Evolutionary conservation across 495 filamentous ascomycete species (phyloP).

Genomic region (Darksidea phi): DNA sequence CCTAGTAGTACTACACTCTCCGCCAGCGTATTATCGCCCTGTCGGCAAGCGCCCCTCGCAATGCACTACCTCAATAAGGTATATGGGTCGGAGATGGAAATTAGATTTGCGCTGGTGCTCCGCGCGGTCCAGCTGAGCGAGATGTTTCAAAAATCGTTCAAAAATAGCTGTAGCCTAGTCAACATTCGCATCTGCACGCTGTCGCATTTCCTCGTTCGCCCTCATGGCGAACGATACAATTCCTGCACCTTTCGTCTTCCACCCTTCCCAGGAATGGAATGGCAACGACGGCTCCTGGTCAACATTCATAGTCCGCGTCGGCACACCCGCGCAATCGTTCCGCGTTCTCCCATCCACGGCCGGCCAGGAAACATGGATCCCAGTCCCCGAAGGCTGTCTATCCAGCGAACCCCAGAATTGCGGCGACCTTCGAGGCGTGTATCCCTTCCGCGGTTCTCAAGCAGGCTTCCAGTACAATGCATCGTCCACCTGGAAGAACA

Average conservation of each 20-base stretch:
- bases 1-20: too few species aligned
- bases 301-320: conserved; percentile 27
- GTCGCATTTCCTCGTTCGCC: too few species aligned
- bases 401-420: conserved; percentile 17
- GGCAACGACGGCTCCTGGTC: conserved; percentile 28
- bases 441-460: conserved; percentile 6
- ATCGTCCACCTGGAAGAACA: conserved; percentile 20
- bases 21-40: too few species aligned
- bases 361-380: conserved; percentile 15
- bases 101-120: too few species aligned
- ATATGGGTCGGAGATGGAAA: too few species aligned
- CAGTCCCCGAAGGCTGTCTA: conserved; percentile 14
- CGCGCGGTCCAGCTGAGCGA: too few species aligned
- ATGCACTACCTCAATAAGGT: too few species aligned
- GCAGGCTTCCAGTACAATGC: conserved; percentile 12
- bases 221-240: not conserved
- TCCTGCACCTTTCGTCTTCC: conserved; percentile 18
- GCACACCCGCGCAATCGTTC: conserved; percentile 23
- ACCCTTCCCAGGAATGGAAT: conserved; percentile 17
- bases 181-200: too few species aligned
- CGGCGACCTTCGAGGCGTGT: conserved; percentile 9
- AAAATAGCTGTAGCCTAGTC: too few species aligned
- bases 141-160: too few species aligned
- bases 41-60: too few species aligned
- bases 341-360: conserved; percentile 13